These are phyloP conservation scores for Platanus orientalis DNA, from an alignment of 164 flowering plant species.

Conservation along the genomic window DNA sequence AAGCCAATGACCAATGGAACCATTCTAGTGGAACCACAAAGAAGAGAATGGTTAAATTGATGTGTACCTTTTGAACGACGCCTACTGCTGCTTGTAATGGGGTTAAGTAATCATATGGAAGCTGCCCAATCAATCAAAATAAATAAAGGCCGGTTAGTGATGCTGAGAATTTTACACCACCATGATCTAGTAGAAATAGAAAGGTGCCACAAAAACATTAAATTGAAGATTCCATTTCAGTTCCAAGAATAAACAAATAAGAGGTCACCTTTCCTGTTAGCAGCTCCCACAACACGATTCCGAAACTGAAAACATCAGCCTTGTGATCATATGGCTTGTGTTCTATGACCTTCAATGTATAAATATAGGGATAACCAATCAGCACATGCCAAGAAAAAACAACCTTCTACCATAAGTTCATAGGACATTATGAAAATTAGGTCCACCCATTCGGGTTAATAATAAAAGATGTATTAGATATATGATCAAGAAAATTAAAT, in stretches of 20 bases:
- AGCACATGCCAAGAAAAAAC: background rate
- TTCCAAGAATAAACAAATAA: background rate
- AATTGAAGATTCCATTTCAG: conserved; percentile 15
- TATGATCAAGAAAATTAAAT: too few species aligned
- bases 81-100: conserved; percentile 98
- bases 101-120: conserved; percentile 72
- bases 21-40: background rate
- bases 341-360: conserved; percentile 69
- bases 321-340: conserved; percentile 44
- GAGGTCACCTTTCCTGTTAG: conserved; percentile 35
- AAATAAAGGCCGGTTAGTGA: background rate
- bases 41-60: conserved; percentile 1
- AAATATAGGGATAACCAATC: conserved; percentile 11
- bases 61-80: conserved; percentile 83
- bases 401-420: background rate
- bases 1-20: background rate
- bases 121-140: conserved; percentile 33
- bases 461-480: too few species aligned
- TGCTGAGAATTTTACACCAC: background rate
- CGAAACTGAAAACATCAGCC: conserved; percentile 46
- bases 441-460: too few species aligned
- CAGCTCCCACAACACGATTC: conserved; percentile 42
- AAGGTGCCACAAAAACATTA: background rate
- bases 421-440: too few species aligned
- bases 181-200: background rate